Evolutionary conservation across 2,329 filamentous ascomycete species (phyloP), one percentile per base, ranked within the genome.

Genomic region (Xylaria sp.): DNA sequence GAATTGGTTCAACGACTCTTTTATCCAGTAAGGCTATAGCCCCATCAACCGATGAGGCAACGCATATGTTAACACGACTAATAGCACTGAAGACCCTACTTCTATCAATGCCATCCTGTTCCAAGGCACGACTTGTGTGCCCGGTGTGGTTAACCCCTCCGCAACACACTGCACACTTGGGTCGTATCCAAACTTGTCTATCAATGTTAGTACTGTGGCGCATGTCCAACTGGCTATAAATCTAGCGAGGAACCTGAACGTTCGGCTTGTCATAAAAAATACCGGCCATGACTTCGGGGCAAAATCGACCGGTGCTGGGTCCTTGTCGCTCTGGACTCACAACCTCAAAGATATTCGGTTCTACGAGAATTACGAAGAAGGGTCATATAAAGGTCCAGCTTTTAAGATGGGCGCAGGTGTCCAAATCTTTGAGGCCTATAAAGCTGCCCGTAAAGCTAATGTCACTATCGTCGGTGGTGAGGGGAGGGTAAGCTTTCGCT

Each of bases 381-480:
- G 67, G 2, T 61, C 64, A 3, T 72, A 72, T n/a, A 67, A 56
- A 40, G 70, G 70, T 6, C 67, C 67, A 9, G 70, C 70, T 17
- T 71, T 72, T 27, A 72, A 72, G 53, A 70, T 72, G 65, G 70
- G 68, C 15, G 64, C 70, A 2, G 70, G 70, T 19, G 69, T 71
- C 21, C 70, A 72, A 54, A 49, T 65, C 6, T 71, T 69, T 17
- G 70, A 72, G 47, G 69, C 68, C 2, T 71, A 72, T 19, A 43
- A 68, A 53, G 69, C 68, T 47, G 70, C 68, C 19, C 63, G 65
- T 37, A 37, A 62, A 41, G 60, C 60, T 13, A 69, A 68, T 47
- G 67, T 71, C 10, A 69, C 68, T 4, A 65, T 72, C 23, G 59
- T 71, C 11, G 70, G 70, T 7, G 68, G 67, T 2, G 67, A 69